Percentiles rank a stretch among this genome's conserved stretches.
These are phyloP conservation scores for Epithele typhae DNA, from an alignment of 768 basidiomycete genomes.

Conservation along the genomic window DNA sequence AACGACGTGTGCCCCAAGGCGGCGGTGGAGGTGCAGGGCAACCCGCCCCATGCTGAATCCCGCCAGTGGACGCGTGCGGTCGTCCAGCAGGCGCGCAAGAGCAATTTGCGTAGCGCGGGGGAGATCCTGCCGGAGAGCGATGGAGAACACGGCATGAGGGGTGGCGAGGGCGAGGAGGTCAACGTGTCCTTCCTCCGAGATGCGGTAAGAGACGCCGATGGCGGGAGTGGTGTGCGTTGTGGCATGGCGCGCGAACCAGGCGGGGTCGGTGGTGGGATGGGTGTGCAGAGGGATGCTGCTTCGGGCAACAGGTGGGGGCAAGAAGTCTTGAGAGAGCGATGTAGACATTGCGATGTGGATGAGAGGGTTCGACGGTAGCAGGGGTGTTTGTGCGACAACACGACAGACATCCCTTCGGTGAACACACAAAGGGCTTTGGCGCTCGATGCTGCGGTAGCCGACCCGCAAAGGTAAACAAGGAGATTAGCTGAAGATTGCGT, in stretches of 20 bases:
- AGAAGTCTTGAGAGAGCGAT: neutral
- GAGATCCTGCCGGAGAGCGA: neutral
- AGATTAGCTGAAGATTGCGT: too few species aligned
- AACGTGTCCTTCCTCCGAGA: conserved; percentile 7
- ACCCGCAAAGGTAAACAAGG: too few species aligned
- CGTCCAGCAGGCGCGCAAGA: neutral
- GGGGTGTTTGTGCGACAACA: too few species aligned
- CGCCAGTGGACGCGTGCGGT: neutral
- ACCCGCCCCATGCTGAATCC: conserved; percentile 35
- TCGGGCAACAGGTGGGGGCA: neutral
- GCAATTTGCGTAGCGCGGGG: neutral
- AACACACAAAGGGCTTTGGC: too few species aligned
- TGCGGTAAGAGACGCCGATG: conserved; percentile 12
- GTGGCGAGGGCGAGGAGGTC: conserved; percentile 6
- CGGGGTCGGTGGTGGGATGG: neutral
- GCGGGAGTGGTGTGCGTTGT: neutral
- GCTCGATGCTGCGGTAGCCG: too few species aligned
- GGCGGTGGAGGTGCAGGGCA: conserved; percentile 29
- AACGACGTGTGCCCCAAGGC: conserved; percentile 23
- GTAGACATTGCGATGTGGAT: too few species aligned
- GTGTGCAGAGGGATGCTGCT: neutral
- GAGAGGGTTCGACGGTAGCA: too few species aligned
- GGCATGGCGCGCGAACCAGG: neutral
- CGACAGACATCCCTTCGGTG: too few species aligned
- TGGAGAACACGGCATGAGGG: conserved; percentile 3